These are phyloP conservation scores for Capniomyces stellatus DNA, from an alignment of 371 early-diverging fungal genomes.

Conservation along the genomic window DNA sequence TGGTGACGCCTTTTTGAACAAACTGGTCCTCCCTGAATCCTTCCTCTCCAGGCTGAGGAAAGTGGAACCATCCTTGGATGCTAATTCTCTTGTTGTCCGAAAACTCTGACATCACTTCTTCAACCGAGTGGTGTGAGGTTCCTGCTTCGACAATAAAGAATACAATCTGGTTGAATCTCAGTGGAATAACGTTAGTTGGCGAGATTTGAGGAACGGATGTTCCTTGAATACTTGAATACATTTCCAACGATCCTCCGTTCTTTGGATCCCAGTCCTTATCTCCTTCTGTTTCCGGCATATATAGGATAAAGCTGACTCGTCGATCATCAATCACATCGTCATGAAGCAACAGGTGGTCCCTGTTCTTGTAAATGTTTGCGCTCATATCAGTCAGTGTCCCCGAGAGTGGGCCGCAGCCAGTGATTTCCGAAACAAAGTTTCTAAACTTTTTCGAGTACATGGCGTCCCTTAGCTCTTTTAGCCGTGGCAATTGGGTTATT, in stretches of 20 bases:
- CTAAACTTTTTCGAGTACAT: conserved; percentile 51
- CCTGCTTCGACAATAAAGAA: conserved; percentile 62
- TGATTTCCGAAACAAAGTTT: conserved; percentile 37
- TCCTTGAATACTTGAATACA: conserved; percentile 40
- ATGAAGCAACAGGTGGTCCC: conserved; percentile 55
- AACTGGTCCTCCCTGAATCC: conserved; percentile 30
- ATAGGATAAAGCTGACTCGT: conserved; percentile 52
- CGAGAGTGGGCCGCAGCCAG: conserved; percentile 45
- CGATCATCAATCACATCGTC: conserved; percentile 69
- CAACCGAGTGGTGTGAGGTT: conserved; percentile 54
- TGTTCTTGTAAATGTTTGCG: conserved; percentile 35
- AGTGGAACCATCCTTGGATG: conserved; percentile 63
- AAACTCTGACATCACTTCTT: conserved; percentile 42
- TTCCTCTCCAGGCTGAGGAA: conserved; percentile 37
- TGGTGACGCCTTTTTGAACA: conserved; percentile 23
- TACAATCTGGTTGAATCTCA: conserved; percentile 53
- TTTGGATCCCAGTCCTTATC: conserved; percentile 34
- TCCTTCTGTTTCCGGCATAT: conserved; percentile 40
- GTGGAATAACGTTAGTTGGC: conserved; percentile 38
- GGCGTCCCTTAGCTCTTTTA: conserved; percentile 42
- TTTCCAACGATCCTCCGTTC: conserved; percentile 51
- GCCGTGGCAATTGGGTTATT: conserved; percentile 24
- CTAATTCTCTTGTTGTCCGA: conserved; percentile 32
- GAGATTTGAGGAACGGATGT: conserved; percentile 34
- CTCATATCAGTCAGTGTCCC: conserved; percentile 47